phyloP scores from a whole-genome alignment of 108 stramenopile genomes.

The Cyclotella sp. region DNA sequence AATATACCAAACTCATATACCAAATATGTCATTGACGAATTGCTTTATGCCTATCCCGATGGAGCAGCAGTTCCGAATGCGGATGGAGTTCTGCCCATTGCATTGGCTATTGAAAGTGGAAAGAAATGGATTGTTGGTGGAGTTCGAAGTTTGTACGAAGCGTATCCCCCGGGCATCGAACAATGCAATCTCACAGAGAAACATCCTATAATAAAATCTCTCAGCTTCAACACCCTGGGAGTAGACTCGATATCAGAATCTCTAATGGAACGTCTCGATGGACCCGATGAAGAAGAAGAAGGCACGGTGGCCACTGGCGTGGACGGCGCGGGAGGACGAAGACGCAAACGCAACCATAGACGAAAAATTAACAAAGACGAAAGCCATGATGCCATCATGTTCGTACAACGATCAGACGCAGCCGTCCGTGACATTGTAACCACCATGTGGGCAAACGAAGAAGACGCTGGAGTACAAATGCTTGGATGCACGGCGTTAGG shows the following conservation, averaged over 20 bases:
- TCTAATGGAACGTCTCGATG: slow-evolving; percentile 28
- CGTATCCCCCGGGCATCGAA: slow-evolving; percentile 74
- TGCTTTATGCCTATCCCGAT: slow-evolving; percentile 86
- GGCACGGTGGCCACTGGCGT: slow-evolving; percentile 52
- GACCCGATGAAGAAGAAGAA: slow-evolving; percentile 46
- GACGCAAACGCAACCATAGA: slow-evolving; percentile 42
- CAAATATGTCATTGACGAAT: slow-evolving; percentile 87
- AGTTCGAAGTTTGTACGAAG: slow-evolving; percentile 78
- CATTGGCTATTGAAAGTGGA: slow-evolving; percentile 71
- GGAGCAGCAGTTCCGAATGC: slow-evolving; percentile 68
- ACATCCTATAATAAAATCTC: slow-evolving; percentile 59
- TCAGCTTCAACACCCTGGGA: slow-evolving; percentile 55
- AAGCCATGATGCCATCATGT: slow-evolving; percentile 88
- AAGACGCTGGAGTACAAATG: slow-evolving; percentile 91
- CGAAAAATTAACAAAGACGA: slow-evolving; percentile 73
- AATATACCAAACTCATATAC: slow-evolving; percentile 65
- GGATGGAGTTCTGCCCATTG: slow-evolving; percentile 70
- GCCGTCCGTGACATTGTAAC: slow-evolving; percentile 71
- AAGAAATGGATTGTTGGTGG: slow-evolving; percentile 92
- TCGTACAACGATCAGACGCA: slow-evolving; percentile 74
- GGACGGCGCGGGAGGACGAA: slow-evolving; percentile 49
- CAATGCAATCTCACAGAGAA: slow-evolving; percentile 64
- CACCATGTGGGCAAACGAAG: slow-evolving; percentile 90
- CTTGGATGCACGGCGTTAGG: slow-evolving; percentile 76
- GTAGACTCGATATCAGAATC: slow-evolving; percentile 32